phyloP scores from a whole-genome alignment of 257 asterid genomes.

The Gentiana straminea region DNA sequence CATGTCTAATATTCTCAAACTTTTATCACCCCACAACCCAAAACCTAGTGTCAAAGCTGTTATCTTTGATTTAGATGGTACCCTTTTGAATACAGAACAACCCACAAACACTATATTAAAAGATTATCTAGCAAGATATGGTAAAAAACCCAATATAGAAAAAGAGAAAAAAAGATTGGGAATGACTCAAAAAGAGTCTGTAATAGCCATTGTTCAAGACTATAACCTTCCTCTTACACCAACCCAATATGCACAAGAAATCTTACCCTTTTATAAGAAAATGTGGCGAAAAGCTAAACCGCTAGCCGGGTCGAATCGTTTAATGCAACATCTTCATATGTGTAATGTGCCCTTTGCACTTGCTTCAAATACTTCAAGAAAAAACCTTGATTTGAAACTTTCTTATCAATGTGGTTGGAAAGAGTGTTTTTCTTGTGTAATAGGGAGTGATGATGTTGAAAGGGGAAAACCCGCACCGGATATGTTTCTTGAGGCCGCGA shows the following conservation, averaged over 20 bases:
- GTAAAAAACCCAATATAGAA: conserved; percentile 51
- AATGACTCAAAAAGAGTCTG: conserved; percentile 39
- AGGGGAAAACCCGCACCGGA: conserved; percentile 92
- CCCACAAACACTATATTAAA: conserved; percentile 46
- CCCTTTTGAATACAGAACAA: conserved; percentile 87
- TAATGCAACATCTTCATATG: conserved; percentile 60
- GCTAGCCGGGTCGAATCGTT: conserved; percentile 84
- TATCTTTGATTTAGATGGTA: conserved; percentile 85
- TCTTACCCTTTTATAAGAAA: conserved; percentile 61
- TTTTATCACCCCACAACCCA: neutral
- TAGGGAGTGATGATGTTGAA: conserved; percentile 80
- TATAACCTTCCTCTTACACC: conserved; percentile 70
- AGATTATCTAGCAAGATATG: conserved; percentile 57
- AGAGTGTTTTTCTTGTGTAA: conserved; percentile 50
- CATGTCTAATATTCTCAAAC: conserved; percentile 9
- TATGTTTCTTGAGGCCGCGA: conserved; percentile 90
- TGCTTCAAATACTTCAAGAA: conserved; percentile 66
- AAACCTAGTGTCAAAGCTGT: conserved; percentile 37
- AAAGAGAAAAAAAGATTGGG: conserved; percentile 76
- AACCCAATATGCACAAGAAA: conserved; percentile 42
- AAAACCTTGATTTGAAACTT: conserved; percentile 50
- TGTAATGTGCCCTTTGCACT: conserved; percentile 65
- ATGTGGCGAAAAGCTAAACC: conserved; percentile 65
- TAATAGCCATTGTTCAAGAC: conserved; percentile 39
- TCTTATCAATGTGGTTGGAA: conserved; percentile 74